Base-by-base conservation (phyloP, 2,329 filamentous ascomycete genomes). In the Aspergillus hiratsukae region DNA sequence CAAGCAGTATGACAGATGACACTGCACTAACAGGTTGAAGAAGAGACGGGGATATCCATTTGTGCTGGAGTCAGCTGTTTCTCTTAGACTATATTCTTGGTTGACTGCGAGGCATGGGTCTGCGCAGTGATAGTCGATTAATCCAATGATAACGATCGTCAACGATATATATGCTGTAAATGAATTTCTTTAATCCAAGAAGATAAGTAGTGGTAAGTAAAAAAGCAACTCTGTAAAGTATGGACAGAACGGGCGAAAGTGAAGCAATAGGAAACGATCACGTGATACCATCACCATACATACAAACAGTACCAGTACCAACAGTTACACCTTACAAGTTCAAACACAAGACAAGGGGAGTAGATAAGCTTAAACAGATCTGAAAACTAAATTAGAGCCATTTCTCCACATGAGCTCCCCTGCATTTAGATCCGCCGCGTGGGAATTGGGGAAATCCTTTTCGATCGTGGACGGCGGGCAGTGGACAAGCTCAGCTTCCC, bases 21-120 rank as follows among this genome's bases (percentile, higher is more conserved):
- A 46, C 43, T 46, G 21, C 43, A 46, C 23, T 14, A 19, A 51
- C 14, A 40, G 29, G 50, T 28, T 45, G 53, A 51, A 55, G 59
- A 46, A 53, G 54, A 58, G 55, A 54, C 48, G 49, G 58, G 56
- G 58, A 55, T 55, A 59, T 61, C 55, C 57, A 58, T 58, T 58
- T 54, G 43, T 46, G 61, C 53, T 58, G 56, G 53, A 58, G 56
- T 58, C 52, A 53, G 46, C 43, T 46, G 43, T 46, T 46, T 23
- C 43, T 46, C 43, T 46, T 46, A 46, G 43, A 46, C 10, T 54
- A 31, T 57, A 48, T 52, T 48, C 40, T 48, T 27, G 31, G 31
- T 37, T 27, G 46, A 53, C 41, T 54, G 43, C 52, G 48, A 48
- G 52, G 31, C 52, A 54, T 54, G 52, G 45, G 45, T 41, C 52